Evolutionary conservation across 169 alveolate species (phyloP).

Genomic region (Plasmodium sp.): DNA sequence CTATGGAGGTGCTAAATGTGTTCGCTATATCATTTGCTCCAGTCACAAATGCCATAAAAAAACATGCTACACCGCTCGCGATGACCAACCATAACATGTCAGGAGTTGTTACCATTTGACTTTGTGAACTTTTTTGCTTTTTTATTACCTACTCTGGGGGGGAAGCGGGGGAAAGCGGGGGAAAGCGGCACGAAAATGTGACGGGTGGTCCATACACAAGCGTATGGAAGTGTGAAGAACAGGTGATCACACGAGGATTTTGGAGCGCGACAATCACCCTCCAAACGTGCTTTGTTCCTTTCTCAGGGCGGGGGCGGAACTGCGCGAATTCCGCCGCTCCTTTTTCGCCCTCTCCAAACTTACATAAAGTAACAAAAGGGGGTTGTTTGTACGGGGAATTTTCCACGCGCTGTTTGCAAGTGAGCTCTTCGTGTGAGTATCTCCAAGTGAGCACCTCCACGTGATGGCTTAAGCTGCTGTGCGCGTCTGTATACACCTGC

Average conservation of each 20-base stretch:
- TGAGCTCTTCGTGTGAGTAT: neutral
- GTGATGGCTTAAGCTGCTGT: neutral
- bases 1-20: slow-evolving; percentile 88
- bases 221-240: too few relatives aligned
- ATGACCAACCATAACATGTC: slow-evolving; percentile 86
- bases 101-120: slow-evolving; percentile 81
- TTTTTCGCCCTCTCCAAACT: neutral
- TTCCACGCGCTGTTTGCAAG: neutral
- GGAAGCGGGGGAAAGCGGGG: neutral
- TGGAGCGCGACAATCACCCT: neutral
- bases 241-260: too few relatives aligned
- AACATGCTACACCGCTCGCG: slow-evolving; percentile 82
- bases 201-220: too few relatives aligned
- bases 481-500: neutral
- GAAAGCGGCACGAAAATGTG: neutral
- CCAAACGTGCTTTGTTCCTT: too few relatives aligned
- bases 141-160: slow-evolving; percentile 1
- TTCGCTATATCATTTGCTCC: slow-evolving; percentile 93
- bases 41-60: slow-evolving; percentile 84
- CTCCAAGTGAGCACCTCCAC: neutral
- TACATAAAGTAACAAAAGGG: slow-evolving; percentile 33
- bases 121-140: neutral
- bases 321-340: neutral
- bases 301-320: neutral
- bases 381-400: neutral